Percentiles rank a stretch among this genome's conserved stretches.
Evolutionary conservation across 352 stramenopile genomes (phyloP).

Genomic region (Phytophthora citrophthora): DNA sequence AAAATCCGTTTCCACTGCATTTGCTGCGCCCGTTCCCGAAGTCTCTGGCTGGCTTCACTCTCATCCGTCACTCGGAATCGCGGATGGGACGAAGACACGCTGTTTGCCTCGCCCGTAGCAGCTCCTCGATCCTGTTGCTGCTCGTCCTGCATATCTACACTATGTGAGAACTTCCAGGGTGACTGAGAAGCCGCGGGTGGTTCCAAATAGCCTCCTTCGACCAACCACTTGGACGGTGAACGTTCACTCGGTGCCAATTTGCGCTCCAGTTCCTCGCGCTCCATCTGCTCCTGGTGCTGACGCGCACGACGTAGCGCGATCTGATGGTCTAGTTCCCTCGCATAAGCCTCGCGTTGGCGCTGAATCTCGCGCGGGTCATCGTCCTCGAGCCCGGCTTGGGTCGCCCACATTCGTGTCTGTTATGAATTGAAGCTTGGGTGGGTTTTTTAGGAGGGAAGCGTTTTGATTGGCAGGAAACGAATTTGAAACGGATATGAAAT

Average conservation of each 20-base stretch:
- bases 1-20: constrained; percentile 73
- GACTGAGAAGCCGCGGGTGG: constrained; percentile 11
- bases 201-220: constrained; percentile 60
- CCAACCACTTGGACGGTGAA: constrained; percentile 77
- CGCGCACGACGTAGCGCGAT: constrained; percentile 61
- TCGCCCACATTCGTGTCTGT: constrained; percentile 58
- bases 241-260: constrained; percentile 52
- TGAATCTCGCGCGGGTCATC: constrained; percentile 46
- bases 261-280: constrained; percentile 63
- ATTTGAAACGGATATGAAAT: constrained; percentile 3
- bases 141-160: constrained; percentile 21
- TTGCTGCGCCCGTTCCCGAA: constrained; percentile 69
- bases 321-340: constrained; percentile 71
- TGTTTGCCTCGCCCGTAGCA: constrained; percentile 34
- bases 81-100: constrained; percentile 33
- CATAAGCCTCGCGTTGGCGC: constrained; percentile 69
- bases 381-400: constrained; percentile 36
- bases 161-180: constrained; percentile 27
- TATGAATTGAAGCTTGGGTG: constrained; percentile 11
- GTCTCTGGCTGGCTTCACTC: constrained; percentile 53
- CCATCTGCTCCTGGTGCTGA: constrained; percentile 58
- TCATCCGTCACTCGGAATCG: constrained; percentile 72
- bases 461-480: constrained; percentile 38
- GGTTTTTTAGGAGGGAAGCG: constrained; percentile 42
- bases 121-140: constrained; percentile 37